phyloP scores from a whole-genome alignment of 805 yeast species.

The Ogataea nakhonphanomensis region DNA sequence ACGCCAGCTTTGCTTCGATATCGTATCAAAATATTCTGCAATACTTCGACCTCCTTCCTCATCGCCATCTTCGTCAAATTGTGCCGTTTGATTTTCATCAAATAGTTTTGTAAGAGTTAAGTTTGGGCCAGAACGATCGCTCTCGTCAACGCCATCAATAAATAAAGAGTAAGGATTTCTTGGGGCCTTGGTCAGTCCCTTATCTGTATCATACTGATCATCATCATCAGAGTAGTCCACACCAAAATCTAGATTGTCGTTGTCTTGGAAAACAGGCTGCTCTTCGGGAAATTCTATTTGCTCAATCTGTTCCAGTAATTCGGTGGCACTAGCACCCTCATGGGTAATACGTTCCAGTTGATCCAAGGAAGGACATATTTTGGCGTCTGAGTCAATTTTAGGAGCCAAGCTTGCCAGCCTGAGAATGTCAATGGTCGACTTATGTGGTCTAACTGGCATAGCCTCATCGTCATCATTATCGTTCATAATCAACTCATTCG shows the following conservation, averaged over 20 bases:
- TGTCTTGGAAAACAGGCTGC: slow-evolving; percentile 19
- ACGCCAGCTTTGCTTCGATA: slow-evolving; percentile 72
- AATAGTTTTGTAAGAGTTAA: slow-evolving; percentile 31
- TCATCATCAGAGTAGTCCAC: slow-evolving; percentile 22
- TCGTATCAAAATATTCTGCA: slow-evolving; percentile 75
- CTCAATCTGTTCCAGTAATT: slow-evolving; percentile 26
- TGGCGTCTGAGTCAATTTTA: slow-evolving; percentile 29
- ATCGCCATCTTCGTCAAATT: slow-evolving; percentile 24
- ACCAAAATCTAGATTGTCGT: slow-evolving; percentile 19
- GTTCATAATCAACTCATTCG: slow-evolving; percentile 15
- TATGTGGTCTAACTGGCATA: background rate
- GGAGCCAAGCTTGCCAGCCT: slow-evolving; percentile 15
- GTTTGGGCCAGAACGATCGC: slow-evolving; percentile 30
- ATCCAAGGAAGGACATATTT: slow-evolving; percentile 69
- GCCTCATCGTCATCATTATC: slow-evolving; percentile 10
- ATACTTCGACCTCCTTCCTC: slow-evolving; percentile 43
- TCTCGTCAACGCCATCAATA: slow-evolving; percentile 29
- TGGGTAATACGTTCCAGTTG: slow-evolving; percentile 43
- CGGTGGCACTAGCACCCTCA: slow-evolving; percentile 28
- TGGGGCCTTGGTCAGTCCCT: slow-evolving; percentile 13
- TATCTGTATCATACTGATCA: slow-evolving; percentile 24
- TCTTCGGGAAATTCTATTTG: slow-evolving; percentile 19
- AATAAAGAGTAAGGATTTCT: slow-evolving; percentile 33
- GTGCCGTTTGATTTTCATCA: slow-evolving; percentile 29
- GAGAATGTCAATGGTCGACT: slow-evolving; percentile 8